Evolutionary conservation across 176 grass and related monocot genomes (phyloP), one percentile per base, ranked within the genome.

Genomic region (Tillandsia fasciculata): DNA sequence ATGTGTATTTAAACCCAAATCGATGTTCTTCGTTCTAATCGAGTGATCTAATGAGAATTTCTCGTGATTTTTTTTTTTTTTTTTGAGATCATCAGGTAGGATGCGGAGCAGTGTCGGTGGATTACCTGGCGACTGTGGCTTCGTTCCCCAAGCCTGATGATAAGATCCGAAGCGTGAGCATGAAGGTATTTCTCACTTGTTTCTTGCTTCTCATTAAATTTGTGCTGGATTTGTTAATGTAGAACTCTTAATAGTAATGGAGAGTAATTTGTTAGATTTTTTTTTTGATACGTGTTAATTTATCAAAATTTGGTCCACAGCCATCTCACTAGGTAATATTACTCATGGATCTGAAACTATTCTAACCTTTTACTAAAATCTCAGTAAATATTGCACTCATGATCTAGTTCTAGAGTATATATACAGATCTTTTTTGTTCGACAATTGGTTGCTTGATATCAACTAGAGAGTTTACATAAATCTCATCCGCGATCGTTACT

Each of bases 121-220:
- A 96, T 79, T 96, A 83, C 78, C 70, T 96, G 83, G 86, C 93
- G 10, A 90, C 93, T 29, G 93, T 96, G 52, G 86, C 86, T 48
- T 88, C 86, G 29, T 92, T 82, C 83, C 93, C 88, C 58, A 83
- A 81, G 74, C 93, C 93, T 4, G 89, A 96, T 76, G 89, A 96
- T 65, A 96, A 92, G 86, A 92, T 92, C 81, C 88, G 92, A 10
- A 96, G 93, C 80, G 58, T 89, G 54, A 82, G 52, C 42, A 83
- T 92, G 50, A 96, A 92, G 89, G 83, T 85, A 64, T 24, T 1
- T 52, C 18, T 64, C 26, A 50, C 26, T 29, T 50, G 50, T 74
- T 74, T 51, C 58, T 71, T 12, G 33, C 67, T 23, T 33, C 52
- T 68, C 12, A 0, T 14, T 5, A 1, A 63, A 18, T 23, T 75